These are phyloP conservation scores for Salvia splendens DNA, from an alignment of 257 asterid genomes.

Conservation along the genomic window DNA sequence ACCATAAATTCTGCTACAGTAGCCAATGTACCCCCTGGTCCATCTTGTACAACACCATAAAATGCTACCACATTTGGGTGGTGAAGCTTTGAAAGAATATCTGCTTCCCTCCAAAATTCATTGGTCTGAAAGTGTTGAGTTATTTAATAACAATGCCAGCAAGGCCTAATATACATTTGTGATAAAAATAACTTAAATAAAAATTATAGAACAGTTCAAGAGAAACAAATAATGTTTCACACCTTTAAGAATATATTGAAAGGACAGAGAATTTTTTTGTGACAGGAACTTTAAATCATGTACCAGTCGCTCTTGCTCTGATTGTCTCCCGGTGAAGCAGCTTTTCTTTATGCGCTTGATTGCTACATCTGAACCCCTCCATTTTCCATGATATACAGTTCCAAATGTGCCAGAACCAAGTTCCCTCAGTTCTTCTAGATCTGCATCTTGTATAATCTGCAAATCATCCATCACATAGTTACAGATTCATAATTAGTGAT, in stretches of 20 bases:
- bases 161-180: slow-evolving; percentile 20
- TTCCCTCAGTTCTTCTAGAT: slow-evolving; percentile 50
- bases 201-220: slow-evolving; percentile 10
- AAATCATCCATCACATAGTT: slow-evolving; percentile 30
- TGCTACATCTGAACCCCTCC: slow-evolving; percentile 78
- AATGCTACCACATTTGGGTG: slow-evolving; percentile 82
- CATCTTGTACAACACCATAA: slow-evolving; percentile 77
- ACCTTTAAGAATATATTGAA: slow-evolving; percentile 15
- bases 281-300: slow-evolving; percentile 18
- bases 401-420: slow-evolving; percentile 57
- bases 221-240: background rate
- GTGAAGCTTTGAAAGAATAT: slow-evolving; percentile 73
- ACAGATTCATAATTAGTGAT: slow-evolving; percentile 20
- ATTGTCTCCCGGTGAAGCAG: slow-evolving; percentile 77
- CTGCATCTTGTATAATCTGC: slow-evolving; percentile 47
- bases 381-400: slow-evolving; percentile 51
- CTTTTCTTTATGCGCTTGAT: slow-evolving; percentile 81
- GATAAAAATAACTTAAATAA: background rate
- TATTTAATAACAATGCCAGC: slow-evolving; percentile 21
- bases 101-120: slow-evolving; percentile 80
- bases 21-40: slow-evolving; percentile 74
- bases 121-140: slow-evolving; percentile 44
- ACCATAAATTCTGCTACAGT: slow-evolving; percentile 75
- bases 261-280: background rate
- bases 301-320: slow-evolving; percentile 90